phyloP scores from a whole-genome alignment of 106 monocot genomes.

The Agapanthus africanus region DNA sequence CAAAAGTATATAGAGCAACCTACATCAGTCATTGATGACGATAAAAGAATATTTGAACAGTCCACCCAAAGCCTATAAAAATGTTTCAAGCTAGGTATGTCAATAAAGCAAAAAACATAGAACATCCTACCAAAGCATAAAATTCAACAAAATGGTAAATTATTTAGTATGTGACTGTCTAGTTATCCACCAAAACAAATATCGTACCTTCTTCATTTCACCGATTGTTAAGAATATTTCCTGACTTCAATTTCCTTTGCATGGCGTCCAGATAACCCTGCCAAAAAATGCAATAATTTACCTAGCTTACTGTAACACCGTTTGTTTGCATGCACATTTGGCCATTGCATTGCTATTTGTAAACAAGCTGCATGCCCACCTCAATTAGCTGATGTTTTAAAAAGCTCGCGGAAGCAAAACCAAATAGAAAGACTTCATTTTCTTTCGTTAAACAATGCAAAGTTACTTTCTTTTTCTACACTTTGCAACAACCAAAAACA shows the following conservation, averaged over 20 bases:
- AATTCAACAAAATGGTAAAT: slow-evolving; percentile 1
- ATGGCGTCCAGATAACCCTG: slow-evolving; percentile 34
- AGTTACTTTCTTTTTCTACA: background rate
- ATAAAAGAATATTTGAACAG: background rate
- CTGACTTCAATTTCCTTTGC: slow-evolving; percentile 15
- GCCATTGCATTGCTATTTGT: background rate
- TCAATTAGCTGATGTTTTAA: background rate
- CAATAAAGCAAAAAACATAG: background rate
- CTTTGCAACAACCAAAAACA: background rate
- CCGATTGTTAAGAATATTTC: background rate
- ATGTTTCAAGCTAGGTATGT: background rate
- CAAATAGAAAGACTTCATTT: background rate
- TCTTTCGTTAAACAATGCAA: background rate
- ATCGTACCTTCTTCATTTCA: background rate
- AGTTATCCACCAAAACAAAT: background rate
- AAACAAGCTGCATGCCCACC: background rate
- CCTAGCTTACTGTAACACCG: too few species aligned
- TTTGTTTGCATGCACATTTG: background rate
- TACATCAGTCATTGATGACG: background rate
- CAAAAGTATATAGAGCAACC: background rate
- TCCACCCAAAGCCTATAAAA: background rate
- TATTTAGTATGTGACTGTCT: background rate
- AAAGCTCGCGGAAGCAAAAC: background rate
- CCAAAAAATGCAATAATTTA: background rate
- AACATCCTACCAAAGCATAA: background rate